Base-by-base conservation (phyloP, 129 eudicot species). In the Rutidosis leptorrhynchoides region DNA sequence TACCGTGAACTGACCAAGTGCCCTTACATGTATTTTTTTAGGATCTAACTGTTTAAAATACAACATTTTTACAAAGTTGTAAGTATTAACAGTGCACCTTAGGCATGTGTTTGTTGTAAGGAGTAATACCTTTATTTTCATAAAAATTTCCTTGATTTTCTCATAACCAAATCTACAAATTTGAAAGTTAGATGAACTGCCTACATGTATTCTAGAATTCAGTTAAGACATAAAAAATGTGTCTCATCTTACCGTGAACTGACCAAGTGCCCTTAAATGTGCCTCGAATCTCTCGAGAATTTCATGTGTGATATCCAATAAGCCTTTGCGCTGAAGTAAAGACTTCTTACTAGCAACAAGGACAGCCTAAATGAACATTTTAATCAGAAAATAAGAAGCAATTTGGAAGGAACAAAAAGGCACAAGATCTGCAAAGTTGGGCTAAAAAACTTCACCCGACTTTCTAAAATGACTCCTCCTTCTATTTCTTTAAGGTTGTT, bases 221-320 rank as follows among this genome's bases (percentile, higher is more conserved):
- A 55, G 42, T 22, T 1, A 51, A 16, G 23, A 61, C 37, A 65
- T 23, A 77, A 19, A 25, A 25, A 60, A 40, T 21, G 43, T 17
- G 56, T 52, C 60, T 1, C 70, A 52, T 59, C 85, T 22, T 75
- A 91, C 98, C 84, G 85, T 88, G 78, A 88, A 88, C 43, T 88
- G 98, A 74, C 81, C 85, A 68, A 46, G 65, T 51, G 98, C 98
- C 83, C 84, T 85, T 74, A 92, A 65, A 80, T 88, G 98, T 58
- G 98, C 98, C 80, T 92, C 98, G n/a, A 92, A 78, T 86, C 98
- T 83, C 82, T 92, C 98, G 22, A 91, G 90, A 70, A 91, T 85
- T 74, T 91, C 98, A 63, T 83, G 90, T 19, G 90, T 83, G 24
- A 75, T 85, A 66, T 92, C 96, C 28, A 88, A 78, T 52, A 81